Evolutionary conservation across 257 asterid genomes (phyloP).

Genomic region (Datura wrightii): DNA sequence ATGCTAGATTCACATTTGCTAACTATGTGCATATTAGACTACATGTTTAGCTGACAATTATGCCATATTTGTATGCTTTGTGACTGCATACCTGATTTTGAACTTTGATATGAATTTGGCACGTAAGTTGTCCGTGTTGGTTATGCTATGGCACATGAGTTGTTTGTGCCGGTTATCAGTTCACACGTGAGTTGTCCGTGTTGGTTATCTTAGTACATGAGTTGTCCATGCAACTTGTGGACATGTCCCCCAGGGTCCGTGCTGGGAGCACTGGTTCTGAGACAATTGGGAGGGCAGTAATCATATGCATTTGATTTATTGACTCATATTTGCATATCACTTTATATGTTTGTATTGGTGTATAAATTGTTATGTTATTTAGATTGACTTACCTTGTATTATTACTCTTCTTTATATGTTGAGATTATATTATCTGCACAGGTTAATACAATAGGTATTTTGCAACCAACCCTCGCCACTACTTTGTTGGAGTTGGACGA

Average conservation of each 20-base stretch:
- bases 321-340: neutral
- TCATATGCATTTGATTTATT: neutral
- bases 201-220: neutral
- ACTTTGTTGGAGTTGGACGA: neutral
- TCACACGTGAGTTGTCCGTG: neutral
- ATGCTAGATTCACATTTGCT: neutral
- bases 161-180: neutral
- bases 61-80: neutral
- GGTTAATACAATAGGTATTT: neutral
- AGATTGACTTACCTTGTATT: neutral
- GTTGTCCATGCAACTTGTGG: neutral
- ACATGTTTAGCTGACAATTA: neutral
- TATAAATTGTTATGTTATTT: neutral
- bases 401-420: neutral
- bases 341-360: neutral
- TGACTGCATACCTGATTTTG: neutral
- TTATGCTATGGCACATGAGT: neutral
- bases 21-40: neutral
- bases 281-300: neutral
- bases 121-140: neutral
- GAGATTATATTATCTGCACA: neutral
- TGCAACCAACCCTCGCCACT: neutral
- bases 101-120: neutral
- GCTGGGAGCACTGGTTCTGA: neutral
- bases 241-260: neutral